Base-by-base conservation (phyloP, 192 early-diverging fungal genomes). In the Paraglomus brasilianum region DNA sequence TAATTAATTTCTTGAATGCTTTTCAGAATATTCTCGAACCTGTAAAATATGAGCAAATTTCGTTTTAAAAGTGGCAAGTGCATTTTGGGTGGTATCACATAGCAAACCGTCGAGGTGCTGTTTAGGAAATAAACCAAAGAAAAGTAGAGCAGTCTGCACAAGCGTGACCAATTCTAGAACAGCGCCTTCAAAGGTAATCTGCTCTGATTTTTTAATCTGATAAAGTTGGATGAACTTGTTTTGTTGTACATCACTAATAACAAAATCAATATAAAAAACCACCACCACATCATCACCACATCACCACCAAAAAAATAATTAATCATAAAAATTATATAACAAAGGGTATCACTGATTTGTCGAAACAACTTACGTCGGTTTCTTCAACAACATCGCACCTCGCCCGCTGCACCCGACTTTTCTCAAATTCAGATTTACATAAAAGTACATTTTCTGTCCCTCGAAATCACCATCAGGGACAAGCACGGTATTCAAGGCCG, bases 381-480 rank as follows among this genome's bases (percentile, higher is more conserved):
- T 40, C 10, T 65, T 72, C 8, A 81, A 69, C 58, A 70, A 77
- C 5, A 81, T 58, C 6, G 80, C 75, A 41, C 70, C 78, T 21
- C 77, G 49, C 17, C 77, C 71, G 4, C 72, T 75, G 56, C 80
- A 81, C 52, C 75, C 73, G 4, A 67, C 61, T 59, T 73, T 65
- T 52, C 77, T 24, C n/a, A 81, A 57, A 49, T 81, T 79, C 40
- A 79, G 71, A 53, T 81, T 81, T 13, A 81, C 61, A 69, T 63
- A 77, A 2, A 79, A 75, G 19, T 76, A 62, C 13, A 62, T 56
- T 17, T 74, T 65, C 55, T 68, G 62, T 15, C 30, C n/a, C 43
- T 81, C 72, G 53, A 74, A 81, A 58, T 81, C 80, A 24, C 80
- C 80, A 66, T 77, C 75, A 19, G 80, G 75, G 36, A 81, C 66